Evolutionary conservation across 352 stramenopile species (phyloP), one percentile per base, ranked within the genome.

Genomic region (Phytophthora brassicae): DNA sequence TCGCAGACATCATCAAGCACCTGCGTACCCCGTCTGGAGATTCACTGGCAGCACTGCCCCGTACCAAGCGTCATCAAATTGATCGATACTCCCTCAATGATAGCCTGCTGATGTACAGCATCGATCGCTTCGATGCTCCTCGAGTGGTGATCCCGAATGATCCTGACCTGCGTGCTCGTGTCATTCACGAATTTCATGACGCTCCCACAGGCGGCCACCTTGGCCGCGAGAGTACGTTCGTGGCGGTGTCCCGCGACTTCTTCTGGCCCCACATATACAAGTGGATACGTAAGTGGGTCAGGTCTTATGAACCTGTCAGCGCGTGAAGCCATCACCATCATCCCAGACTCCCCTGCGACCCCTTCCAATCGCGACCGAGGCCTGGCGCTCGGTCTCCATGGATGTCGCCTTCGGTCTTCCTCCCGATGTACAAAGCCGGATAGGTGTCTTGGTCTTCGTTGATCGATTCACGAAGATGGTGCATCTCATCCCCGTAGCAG

Each of bases 381-480:
- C 36, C 9, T 20, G 13, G 36, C 14, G 9, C 16, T 43, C 36
- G 2, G 36, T 43, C 16, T 2, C 16, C n/a, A 43, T 43, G 36
- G 36, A 43, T n/a, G 20, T 43, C 5, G 7, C 22, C 4, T 43
- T 43, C n/a, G 36, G 36, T 1, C 41, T 68, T 11, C 59, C 47
- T 4, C 7, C 22, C 2, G 51, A 66, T 14, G 17, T 5, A 20
- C 19, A n/a, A 16, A 28, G 47, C 8, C 52, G 53, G 2, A 64
- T 47, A 0, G 62, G 54, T 14, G 51, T 76, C 16, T 2, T 75
- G 0, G 64, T 71, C 2, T 53, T 73, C n/a, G 62, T 79, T 12
- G 53, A 79, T 3, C 44, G 49, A 3, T 66, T 73, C 39, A 75
- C 56, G 20, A 76, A 72, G 54, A 70, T 68, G 56, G 24, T 64